These are phyloP conservation scores for Paraphoma chrysanthemicola DNA, from an alignment of 2,329 filamentous ascomycete species.

Conservation along the genomic window DNA sequence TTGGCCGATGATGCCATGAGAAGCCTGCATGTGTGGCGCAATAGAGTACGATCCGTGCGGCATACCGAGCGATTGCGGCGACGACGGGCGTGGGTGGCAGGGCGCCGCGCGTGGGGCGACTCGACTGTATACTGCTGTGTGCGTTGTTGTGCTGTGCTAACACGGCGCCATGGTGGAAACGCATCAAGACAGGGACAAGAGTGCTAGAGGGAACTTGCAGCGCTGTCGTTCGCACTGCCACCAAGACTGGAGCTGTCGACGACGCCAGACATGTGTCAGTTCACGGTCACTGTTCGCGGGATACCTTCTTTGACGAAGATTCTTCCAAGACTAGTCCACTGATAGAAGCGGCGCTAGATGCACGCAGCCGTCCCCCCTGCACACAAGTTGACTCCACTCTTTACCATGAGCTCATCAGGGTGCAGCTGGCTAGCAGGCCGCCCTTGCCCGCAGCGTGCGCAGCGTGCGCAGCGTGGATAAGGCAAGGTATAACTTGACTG, in stretches of 20 bases:
- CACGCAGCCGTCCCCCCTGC: constrained; percentile 9
- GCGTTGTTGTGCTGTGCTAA: no score
- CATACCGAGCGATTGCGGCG: background rate
- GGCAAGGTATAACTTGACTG: constrained; percentile 16
- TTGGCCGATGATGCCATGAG: background rate
- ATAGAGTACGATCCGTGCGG: constrained; percentile 1
- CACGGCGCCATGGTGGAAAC: no score
- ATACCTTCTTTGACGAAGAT: constrained; percentile 27
- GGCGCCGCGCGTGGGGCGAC: background rate
- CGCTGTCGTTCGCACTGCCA: no score
- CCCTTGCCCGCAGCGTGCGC: constrained; percentile 28
- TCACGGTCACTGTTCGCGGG: constrained; percentile 13
- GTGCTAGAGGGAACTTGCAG: no score
- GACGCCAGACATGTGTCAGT: constrained; percentile 26
- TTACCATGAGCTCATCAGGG: constrained; percentile 20
- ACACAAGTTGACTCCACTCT: constrained; percentile 12
- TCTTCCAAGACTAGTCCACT: background rate
- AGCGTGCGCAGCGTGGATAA: constrained; percentile 6
- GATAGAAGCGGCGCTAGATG: constrained; percentile 7
- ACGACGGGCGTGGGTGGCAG: background rate
- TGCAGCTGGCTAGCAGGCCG: constrained; percentile 18
- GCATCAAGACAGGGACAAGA: no score
- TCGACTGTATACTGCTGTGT: background rate
- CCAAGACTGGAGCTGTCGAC: background rate
- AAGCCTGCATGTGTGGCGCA: constrained; percentile 4